Conservation (phyloP, 2,329 filamentous ascomycete genomes). For the Trichoderma sp. region DNA sequence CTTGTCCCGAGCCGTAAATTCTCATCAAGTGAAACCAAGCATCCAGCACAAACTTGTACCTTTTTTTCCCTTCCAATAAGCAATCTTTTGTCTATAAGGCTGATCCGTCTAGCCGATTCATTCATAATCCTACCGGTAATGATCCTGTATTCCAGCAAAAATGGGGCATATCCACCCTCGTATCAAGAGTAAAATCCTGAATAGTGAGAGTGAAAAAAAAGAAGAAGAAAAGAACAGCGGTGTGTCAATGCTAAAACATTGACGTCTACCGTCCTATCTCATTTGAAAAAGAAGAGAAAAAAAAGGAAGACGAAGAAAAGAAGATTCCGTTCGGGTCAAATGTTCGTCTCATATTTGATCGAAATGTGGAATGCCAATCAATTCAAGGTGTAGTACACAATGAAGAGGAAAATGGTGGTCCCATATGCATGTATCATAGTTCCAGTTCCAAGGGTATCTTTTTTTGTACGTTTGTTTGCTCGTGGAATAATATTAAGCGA, state of each 20-base stretch:
- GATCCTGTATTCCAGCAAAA: background rate
- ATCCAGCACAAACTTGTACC: background rate
- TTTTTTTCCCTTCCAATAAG: background rate
- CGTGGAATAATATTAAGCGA: background rate
- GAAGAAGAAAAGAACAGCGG: background rate
- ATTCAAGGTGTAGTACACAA: background rate
- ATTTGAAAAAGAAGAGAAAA: background rate
- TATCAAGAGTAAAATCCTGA: background rate
- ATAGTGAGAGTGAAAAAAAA: background rate
- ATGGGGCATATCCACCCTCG: background rate
- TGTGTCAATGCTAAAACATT: background rate
- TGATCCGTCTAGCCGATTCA: background rate
- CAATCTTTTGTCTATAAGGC: background rate
- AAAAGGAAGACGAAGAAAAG: background rate
- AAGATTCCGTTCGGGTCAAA: background rate
- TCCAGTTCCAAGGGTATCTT: background rate
- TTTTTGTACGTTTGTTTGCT: background rate
- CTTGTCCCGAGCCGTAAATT: background rate
- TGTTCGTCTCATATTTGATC: background rate
- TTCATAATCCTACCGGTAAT: background rate
- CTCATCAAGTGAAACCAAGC: background rate
- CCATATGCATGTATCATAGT: background rate
- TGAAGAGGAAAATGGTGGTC: background rate
- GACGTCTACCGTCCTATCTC: background rate
- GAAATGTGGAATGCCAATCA: background rate